Evolutionary conservation across 805 yeast genomes (phyloP).

Genomic region (Metschnikowia peoriensis): DNA sequence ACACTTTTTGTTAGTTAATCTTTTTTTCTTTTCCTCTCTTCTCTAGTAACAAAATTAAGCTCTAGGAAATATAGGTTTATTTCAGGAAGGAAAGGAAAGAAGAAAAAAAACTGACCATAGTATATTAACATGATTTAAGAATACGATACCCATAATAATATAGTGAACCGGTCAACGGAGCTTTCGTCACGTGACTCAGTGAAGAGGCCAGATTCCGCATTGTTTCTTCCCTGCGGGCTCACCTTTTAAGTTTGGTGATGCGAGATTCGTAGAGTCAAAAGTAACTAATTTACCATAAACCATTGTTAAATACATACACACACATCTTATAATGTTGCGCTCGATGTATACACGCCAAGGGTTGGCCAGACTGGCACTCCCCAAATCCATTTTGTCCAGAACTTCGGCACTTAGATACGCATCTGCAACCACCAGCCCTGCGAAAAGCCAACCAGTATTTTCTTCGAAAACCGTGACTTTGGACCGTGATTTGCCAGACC

Average conservation of each 20-base stretch:
- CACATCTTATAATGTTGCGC: not conserved
- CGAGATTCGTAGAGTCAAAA: no score
- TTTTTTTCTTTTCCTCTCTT: not conserved
- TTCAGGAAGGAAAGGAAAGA: no score
- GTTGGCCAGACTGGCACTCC: not conserved
- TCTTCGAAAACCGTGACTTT: constrained; percentile 47
- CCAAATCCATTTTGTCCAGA: not conserved
- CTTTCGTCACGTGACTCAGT: not conserved
- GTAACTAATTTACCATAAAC: not conserved
- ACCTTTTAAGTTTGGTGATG: no score
- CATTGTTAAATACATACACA: not conserved
- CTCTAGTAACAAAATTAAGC: no score
- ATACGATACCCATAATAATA: no score
- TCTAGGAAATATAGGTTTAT: no score
- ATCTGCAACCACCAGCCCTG: not conserved
- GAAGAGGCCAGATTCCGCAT: no score
- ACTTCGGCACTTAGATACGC: constrained; percentile 1
- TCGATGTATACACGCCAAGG: not conserved
- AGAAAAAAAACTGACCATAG: no score
- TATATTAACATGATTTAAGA: no score
- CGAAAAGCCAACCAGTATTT: not conserved
- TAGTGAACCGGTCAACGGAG: no score
- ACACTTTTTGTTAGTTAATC: not conserved
- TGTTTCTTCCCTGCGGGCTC: no score
- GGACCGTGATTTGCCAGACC: constrained; percentile 82